These are phyloP conservation scores for Solanum chiquidenum DNA, from an alignment of 257 asterid species.

Conservation along the genomic window DNA sequence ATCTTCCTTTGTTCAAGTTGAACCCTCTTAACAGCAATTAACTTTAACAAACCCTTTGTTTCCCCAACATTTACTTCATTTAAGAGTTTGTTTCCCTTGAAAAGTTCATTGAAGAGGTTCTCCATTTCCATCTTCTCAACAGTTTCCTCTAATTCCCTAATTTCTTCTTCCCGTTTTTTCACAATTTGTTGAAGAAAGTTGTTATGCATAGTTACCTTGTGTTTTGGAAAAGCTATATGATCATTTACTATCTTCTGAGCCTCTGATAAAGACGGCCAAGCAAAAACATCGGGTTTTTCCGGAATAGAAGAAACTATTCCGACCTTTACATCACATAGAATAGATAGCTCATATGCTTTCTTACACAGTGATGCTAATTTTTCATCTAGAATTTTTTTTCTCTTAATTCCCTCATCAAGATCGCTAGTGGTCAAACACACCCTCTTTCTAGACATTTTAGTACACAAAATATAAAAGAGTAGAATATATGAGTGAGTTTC, in stretches of 20 bases:
- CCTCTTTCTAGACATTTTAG: constrained; percentile 17
- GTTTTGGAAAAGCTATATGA: constrained; percentile 12
- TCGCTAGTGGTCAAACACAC: not conserved
- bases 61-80: not conserved
- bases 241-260: constrained; percentile 2
- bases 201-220: constrained; percentile 22
- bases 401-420: constrained; percentile 2
- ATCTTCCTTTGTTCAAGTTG: not conserved
- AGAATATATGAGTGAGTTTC: not conserved
- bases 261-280: constrained; percentile 20
- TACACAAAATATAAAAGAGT: not conserved
- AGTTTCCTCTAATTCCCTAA: not conserved
- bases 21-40: not conserved
- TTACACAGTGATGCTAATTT: constrained; percentile 19
- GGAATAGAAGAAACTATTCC: constrained; percentile 9
- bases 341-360: constrained; percentile 25
- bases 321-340: constrained; percentile 23
- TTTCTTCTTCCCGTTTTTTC: not conserved
- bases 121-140: not conserved
- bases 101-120: not conserved
- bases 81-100: not conserved
- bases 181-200: not conserved
- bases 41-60: not conserved
- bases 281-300: not conserved
- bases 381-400: constrained; percentile 7